phyloP scores from a whole-genome alignment of 2,329 filamentous ascomycete genomes.

The Lasiodiplodia citricola region DNA sequence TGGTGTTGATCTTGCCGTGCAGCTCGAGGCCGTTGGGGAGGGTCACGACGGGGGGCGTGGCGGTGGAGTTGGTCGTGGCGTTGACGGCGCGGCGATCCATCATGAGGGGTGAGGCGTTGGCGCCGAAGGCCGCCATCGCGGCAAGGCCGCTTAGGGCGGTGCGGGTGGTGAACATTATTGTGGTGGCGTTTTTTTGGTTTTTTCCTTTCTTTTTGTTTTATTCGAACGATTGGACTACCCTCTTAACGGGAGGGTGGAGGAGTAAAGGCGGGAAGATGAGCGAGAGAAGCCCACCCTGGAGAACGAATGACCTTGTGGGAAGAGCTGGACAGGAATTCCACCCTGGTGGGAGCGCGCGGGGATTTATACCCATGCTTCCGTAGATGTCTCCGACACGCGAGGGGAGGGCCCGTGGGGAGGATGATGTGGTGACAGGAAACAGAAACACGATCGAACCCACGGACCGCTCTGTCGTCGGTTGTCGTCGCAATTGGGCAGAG shows the following conservation, averaged over 20 bases:
- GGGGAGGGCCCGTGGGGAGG: not conserved
- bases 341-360: not conserved
- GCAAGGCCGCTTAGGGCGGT: not conserved
- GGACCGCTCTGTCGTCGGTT: not conserved
- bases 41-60: not conserved
- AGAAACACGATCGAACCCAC: not conserved
- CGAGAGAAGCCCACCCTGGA: not conserved
- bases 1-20: slow-evolving; percentile 31
- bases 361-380: not conserved
- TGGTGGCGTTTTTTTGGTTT: not conserved
- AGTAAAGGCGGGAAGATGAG: not conserved
- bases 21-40: slow-evolving; percentile 5
- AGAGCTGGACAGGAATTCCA: not conserved
- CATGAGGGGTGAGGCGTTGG: not conserved
- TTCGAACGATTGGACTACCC: not conserved
- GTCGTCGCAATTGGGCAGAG: not conserved
- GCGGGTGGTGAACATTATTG: not conserved
- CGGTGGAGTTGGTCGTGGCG: not conserved
- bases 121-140: not conserved
- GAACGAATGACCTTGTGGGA: not conserved
- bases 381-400: not conserved
- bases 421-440: not conserved
- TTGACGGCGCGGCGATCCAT: not conserved
- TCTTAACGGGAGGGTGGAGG: not conserved
- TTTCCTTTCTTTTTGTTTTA: not conserved